Evolutionary conservation across 768 basidiomycete genomes (phyloP), one percentile per base, ranked within the genome.

Genomic region (Amanita exitialis): DNA sequence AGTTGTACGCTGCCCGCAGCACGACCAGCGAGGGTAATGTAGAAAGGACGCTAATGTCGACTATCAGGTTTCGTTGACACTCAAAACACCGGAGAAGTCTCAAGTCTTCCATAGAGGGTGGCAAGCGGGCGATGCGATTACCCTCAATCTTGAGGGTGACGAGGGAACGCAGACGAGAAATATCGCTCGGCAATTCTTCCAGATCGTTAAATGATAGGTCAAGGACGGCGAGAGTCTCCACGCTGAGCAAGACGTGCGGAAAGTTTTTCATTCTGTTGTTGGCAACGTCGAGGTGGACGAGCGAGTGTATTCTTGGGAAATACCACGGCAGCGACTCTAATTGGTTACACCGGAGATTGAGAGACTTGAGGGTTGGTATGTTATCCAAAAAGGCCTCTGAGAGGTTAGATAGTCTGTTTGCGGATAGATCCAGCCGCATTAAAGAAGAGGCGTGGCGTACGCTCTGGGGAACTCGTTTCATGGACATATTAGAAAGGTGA

Each of bases 141-240:
- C 90, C 90, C n/a, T 94, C 83, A 39, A 94, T 77, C 39, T 84
- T 71, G 8, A 98, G 73, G 13, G 77, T 70, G 57, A 91, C 81
- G 38, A 98, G 76, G 3, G 76, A 71, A 23, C 63, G 64, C 47
- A 98, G 72, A 30, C 76, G 67, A 1, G 86, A 87, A 38, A 98
- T 80, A 38, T 84, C 80, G 32, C 86, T 80, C 0, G 94, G 93
- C 1, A 98, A 75, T 44, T 83, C 79, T 0, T 78, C 73, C 52
- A 98, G 82, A 64, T 76, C 80, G 70, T 99, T 99, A 74, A 97
- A 97, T 0, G 96, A 98, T 35, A 96, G 73, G 59, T 98, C 94
- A 16, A 99, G 80, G 58, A 94, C 90, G 34, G 76, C 69, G 16
- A 99, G 77, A n/a, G 69, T 75, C 4, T 71, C 66, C 60, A 98